Evolutionary conservation across 352 stramenopile genomes (phyloP).

Genomic region (Pilasporangium apinafurcum): DNA sequence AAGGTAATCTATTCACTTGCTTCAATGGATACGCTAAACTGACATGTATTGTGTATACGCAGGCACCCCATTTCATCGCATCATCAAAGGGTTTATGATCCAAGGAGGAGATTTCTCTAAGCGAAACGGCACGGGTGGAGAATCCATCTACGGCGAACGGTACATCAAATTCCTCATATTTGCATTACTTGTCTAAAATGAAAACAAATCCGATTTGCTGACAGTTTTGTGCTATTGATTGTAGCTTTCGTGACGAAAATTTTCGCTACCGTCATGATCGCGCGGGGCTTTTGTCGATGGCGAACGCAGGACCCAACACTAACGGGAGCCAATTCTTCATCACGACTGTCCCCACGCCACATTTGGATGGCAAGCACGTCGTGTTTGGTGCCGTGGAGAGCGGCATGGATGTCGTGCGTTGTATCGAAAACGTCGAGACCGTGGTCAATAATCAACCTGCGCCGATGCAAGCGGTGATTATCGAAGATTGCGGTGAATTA

Average conservation of each 20-base stretch:
- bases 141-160: conserved; percentile 77
- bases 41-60: conserved; percentile 6
- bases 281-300: conserved; percentile 93
- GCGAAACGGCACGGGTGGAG: conserved; percentile 73
- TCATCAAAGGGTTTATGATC: conserved; percentile 87
- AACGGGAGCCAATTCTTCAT: conserved; percentile 87
- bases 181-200: neutral
- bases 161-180: neutral
- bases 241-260: conserved; percentile 91
- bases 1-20: conserved; percentile 12
- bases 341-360: conserved; percentile 82
- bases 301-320: conserved; percentile 82
- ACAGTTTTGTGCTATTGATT: neutral
- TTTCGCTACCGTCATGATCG: conserved; percentile 91
- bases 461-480: conserved; percentile 85
- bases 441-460: conserved; percentile 72
- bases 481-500: conserved; percentile 93
- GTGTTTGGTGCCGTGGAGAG: conserved; percentile 96
- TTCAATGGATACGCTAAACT: neutral
- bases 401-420: conserved; percentile 64
- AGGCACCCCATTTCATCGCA: conserved; percentile 71
- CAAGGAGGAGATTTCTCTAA: conserved; percentile 78
- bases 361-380: conserved; percentile 98
- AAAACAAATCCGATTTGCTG: too few relatives aligned
- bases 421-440: conserved; percentile 90